Percentiles rank a stretch among this genome's conserved stretches.
Conservation (phyloP, 2,329 filamentous ascomycete genomes). For the Colletotrichum navitas region DNA sequence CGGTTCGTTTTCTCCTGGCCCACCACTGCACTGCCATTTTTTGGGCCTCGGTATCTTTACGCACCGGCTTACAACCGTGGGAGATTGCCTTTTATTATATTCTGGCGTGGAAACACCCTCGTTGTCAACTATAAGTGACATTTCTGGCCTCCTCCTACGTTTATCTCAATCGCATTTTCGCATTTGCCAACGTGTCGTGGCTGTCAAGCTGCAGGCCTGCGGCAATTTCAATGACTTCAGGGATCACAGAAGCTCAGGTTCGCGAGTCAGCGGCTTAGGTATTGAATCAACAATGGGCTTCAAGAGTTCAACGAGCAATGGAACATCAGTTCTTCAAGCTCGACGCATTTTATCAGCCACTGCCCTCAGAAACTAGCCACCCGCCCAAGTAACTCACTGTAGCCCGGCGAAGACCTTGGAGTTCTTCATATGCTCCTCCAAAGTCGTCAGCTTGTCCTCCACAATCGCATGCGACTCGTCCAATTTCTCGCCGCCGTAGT, state of each 20-base stretch:
- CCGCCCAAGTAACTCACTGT: conserved; percentile 46
- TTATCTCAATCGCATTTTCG: background rate
- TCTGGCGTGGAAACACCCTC: background rate
- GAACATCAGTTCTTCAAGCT: background rate
- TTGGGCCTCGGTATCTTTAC: conserved; percentile 31
- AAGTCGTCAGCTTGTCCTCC: conserved; percentile 53
- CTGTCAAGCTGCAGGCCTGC: background rate
- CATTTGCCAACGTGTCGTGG: background rate
- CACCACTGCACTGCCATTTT: conserved; percentile 5
- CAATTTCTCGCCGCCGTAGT: conserved; percentile 54
- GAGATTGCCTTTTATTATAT: background rate
- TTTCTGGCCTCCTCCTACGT: background rate
- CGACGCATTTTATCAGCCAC: background rate
- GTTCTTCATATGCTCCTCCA: conserved; percentile 54
- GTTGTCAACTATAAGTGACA: background rate
- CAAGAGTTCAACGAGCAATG: too few relatives aligned
- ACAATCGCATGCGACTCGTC: conserved; percentile 50
- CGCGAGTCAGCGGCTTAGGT: background rate
- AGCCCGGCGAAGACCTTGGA: conserved; percentile 52
- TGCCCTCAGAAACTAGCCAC: background rate
- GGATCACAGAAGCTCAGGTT: background rate
- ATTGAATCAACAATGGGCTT: background rate
- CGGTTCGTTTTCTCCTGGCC: conserved; percentile 17
- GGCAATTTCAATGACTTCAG: background rate
- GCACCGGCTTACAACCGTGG: background rate